These are phyloP conservation scores for Cercospora janseana DNA, from an alignment of 2,329 filamentous ascomycete genomes.

Conservation along the genomic window DNA sequence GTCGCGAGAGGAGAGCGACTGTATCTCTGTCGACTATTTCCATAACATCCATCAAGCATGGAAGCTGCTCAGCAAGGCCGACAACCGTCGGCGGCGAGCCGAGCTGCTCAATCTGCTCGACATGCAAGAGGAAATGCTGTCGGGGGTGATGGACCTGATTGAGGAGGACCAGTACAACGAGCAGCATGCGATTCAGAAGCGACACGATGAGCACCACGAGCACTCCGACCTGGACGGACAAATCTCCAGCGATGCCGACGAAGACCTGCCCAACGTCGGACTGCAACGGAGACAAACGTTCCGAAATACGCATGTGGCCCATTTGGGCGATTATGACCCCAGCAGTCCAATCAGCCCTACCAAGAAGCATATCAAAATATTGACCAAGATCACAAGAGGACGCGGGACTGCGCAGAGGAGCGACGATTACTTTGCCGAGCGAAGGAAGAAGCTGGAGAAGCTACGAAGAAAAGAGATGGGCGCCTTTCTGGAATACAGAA, in stretches of 20 bases:
- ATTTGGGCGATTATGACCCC: conserved; percentile 17
- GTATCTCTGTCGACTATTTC: conserved; percentile 31
- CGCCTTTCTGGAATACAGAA: conserved; percentile 34
- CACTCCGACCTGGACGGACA: conserved; percentile 30
- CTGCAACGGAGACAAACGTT: conserved; percentile 28
- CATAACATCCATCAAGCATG: conserved; percentile 35
- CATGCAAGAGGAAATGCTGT: conserved; percentile 31
- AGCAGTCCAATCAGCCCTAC: conserved; percentile 23
- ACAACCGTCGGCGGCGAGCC: conserved; percentile 31
- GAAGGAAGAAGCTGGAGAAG: conserved; percentile 35
- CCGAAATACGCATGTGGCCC: conserved; percentile 20
- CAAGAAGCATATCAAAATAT: conserved; percentile 19
- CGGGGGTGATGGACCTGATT: conserved; percentile 30
- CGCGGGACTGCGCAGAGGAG: conserved; percentile 19
- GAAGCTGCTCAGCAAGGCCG: conserved; percentile 31
- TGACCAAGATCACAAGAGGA: conserved; percentile 17
- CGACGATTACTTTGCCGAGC: conserved; percentile 31
- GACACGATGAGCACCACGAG: conserved; percentile 18
- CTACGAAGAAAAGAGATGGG: conserved; percentile 33
- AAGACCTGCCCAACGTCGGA: conserved; percentile 33
- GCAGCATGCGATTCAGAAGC: conserved; percentile 10
- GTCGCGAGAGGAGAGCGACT: conserved; percentile 43
- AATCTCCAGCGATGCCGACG: conserved; percentile 37
- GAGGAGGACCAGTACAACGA: conserved; percentile 18
- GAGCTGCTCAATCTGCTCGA: conserved; percentile 35